Conservation (phyloP, 768 basidiomycete species). For the Astraeus odoratus region DNA sequence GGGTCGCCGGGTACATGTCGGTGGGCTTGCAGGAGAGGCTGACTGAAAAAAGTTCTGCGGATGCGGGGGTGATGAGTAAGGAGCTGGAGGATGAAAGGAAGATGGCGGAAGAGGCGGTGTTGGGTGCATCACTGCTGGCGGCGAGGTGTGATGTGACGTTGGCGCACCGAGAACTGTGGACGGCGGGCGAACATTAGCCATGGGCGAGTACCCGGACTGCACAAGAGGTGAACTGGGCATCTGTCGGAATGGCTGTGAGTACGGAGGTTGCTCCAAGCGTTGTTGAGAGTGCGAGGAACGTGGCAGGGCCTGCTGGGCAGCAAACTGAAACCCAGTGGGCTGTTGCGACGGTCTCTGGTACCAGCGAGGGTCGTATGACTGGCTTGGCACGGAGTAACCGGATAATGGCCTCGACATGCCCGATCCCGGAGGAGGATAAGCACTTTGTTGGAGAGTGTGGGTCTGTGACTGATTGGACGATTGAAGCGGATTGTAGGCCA, state of each 20-base stretch:
- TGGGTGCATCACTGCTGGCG: constrained; percentile 9
- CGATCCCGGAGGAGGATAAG: constrained; percentile 1
- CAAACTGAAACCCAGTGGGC: constrained; percentile 17
- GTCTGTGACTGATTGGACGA: constrained; percentile 6
- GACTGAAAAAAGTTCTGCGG: neutral
- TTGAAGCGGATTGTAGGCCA: constrained; percentile 18
- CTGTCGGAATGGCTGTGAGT: constrained; percentile 16
- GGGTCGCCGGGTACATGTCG: constrained; percentile 16
- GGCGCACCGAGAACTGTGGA: constrained; percentile 3
- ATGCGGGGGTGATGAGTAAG: constrained; percentile 1
- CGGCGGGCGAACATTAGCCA: constrained; percentile 3
- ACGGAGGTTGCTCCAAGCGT: constrained; percentile 3
- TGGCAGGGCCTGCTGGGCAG: constrained; percentile 6
- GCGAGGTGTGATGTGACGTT: constrained; percentile 3
- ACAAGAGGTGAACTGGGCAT: constrained; percentile 11
- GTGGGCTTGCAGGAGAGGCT: constrained; percentile 7
- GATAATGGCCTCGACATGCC: neutral
- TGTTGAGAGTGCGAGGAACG: constrained; percentile 11
- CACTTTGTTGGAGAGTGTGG: constrained; percentile 1
- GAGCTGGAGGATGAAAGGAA: constrained; percentile 1
- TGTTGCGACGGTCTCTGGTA: constrained; percentile 11
- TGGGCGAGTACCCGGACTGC: constrained; percentile 6
- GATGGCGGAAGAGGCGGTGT: constrained; percentile 11
- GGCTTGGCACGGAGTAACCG: constrained; percentile 4
- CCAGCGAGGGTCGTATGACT: constrained; percentile 6